phyloP scores from a whole-genome alignment of 192 early-diverging fungal genomes.

The Coemansia javaensis region DNA sequence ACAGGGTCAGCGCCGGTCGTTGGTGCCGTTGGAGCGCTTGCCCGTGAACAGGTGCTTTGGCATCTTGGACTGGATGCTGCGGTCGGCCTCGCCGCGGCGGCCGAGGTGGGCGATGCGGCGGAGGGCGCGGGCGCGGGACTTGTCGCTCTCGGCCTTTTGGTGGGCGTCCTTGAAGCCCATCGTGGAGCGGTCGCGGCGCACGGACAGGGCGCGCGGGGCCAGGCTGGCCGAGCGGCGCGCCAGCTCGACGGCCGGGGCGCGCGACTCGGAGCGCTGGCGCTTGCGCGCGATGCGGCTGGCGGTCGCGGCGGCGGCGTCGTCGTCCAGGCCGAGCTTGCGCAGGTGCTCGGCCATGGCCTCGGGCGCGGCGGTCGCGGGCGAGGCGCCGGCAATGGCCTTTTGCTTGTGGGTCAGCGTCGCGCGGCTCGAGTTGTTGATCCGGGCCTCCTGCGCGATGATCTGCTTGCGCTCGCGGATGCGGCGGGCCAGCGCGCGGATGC shows the following conservation, averaged over 20 bases:
- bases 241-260: constrained; percentile 57
- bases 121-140: constrained; percentile 69
- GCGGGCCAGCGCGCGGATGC: constrained; percentile 68
- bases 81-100: constrained; percentile 88
- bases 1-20: constrained; percentile 64
- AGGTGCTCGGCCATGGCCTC: constrained; percentile 72
- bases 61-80: constrained; percentile 85
- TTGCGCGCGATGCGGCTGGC: constrained; percentile 69
- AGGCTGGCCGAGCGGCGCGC: constrained; percentile 56
- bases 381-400: constrained; percentile 20
- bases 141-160: constrained; percentile 58
- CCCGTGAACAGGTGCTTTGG: constrained; percentile 97
- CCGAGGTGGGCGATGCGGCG: constrained; percentile 71
- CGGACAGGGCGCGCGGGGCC: constrained; percentile 55
- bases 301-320: constrained; percentile 47
- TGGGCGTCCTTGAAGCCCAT: constrained; percentile 67
- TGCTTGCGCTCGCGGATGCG: constrained; percentile 84
- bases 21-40: constrained; percentile 78
- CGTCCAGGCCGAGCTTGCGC: constrained; percentile 66
- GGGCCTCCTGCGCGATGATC: constrained; percentile 69
- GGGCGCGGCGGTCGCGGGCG: too few relatives aligned
- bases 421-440: constrained; percentile 79
- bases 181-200: constrained; percentile 61
- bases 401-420: constrained; percentile 55
- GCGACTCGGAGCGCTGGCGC: constrained; percentile 69